Evolutionary conservation across 2,329 filamentous ascomycete species (phyloP).

Genomic region (Pseudogymnoascus sp.): DNA sequence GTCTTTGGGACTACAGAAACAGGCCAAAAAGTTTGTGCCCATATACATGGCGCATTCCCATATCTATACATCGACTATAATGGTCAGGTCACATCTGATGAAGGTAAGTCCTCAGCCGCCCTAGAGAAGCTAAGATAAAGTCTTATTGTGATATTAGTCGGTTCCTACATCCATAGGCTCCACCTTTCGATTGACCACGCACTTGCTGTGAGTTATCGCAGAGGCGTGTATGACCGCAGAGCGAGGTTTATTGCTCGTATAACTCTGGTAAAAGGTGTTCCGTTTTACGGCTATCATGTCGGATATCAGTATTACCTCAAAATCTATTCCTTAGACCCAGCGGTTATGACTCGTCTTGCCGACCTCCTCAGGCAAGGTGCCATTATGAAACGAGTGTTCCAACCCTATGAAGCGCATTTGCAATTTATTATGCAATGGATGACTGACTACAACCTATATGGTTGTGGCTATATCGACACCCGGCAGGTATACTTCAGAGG

Average conservation of each 20-base stretch:
- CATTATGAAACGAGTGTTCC: conserved; percentile 73
- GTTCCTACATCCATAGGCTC: conserved; percentile 65
- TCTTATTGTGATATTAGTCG: conserved; percentile 42
- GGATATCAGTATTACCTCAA: conserved; percentile 89
- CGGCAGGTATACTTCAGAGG: conserved; percentile 62
- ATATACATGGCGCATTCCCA: conserved; percentile 91
- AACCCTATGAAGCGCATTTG: conserved; percentile 89
- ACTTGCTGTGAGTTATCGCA: conserved; percentile 73
- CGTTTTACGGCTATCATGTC: conserved; percentile 93
- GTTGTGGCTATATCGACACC: conserved; percentile 77
- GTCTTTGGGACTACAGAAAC: conserved; percentile 90
- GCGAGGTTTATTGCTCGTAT: conserved; percentile 78
- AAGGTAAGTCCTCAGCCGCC: conserved; percentile 46
- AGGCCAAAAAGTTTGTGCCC: conserved; percentile 90
- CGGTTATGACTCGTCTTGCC: conserved; percentile 75
- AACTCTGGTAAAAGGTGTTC: conserved; percentile 82
- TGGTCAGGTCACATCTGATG: conserved; percentile 55
- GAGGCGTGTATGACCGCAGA: conserved; percentile 61
- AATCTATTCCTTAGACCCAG: conserved; percentile 84
- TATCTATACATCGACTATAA: conserved; percentile 89
- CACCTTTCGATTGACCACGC: conserved; percentile 88
- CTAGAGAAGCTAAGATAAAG: neutral
- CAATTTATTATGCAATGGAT: conserved; percentile 95
- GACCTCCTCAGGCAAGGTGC: conserved; percentile 83
- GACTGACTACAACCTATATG: conserved; percentile 96